phyloP scores from a whole-genome alignment of 78 protist species.

The Dictyostelium discoideum region DNA sequence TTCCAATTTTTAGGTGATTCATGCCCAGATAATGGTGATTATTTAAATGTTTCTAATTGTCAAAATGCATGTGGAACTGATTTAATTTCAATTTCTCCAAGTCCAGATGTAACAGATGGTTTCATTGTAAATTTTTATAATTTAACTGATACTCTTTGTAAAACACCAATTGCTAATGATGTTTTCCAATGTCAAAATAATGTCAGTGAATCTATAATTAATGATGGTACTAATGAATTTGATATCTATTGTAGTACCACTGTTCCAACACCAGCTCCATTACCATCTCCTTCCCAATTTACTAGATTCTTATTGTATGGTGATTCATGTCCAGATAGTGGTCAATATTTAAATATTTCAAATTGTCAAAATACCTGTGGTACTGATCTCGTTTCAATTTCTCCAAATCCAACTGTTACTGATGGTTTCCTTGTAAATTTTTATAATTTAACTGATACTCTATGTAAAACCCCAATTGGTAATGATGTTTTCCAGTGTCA shows the following conservation, averaged over 20 bases:
- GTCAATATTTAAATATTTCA: neutral
- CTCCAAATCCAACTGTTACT: neutral
- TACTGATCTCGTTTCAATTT: neutral
- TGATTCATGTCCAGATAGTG: neutral
- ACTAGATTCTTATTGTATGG: neutral
- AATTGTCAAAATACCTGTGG: neutral
- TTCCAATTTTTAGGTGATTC: neutral
- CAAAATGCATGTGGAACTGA: neutral
- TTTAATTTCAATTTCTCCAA: neutral
- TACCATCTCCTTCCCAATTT: too few relatives aligned
- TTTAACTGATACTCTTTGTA: neutral
- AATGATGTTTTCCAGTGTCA: neutral
- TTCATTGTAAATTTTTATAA: neutral
- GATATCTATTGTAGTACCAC: too few relatives aligned
- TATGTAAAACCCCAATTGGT: neutral
- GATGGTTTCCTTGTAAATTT: neutral
- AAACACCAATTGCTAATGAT: neutral
- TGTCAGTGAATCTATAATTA: too few relatives aligned
- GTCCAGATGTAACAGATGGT: neutral
- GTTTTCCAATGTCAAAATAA: neutral
- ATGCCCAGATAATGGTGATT: neutral
- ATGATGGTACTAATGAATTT: too few relatives aligned
- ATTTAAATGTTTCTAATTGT: neutral
- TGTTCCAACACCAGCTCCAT: too few relatives aligned
- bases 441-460: neutral